phyloP scores from a whole-genome alignment of 83 land plant genomes.

The Larix sibirica region DNA sequence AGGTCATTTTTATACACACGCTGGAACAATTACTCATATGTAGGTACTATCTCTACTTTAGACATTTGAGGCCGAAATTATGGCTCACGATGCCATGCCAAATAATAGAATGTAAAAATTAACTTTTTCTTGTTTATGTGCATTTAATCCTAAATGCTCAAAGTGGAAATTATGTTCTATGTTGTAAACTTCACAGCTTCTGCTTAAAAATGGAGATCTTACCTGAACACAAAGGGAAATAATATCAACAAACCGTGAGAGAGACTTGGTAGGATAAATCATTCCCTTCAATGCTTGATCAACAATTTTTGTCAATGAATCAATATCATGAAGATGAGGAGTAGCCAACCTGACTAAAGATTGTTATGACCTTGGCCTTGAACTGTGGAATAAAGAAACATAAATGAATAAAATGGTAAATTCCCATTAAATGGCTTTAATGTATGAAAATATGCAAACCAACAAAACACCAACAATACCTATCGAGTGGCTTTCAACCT shows the following conservation, averaged over 20 bases:
- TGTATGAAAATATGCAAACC: constrained; percentile 1
- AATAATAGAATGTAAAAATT: neutral
- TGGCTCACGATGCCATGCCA: constrained; percentile 61
- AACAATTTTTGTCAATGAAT: constrained; percentile 83
- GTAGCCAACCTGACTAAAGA: constrained; percentile 89
- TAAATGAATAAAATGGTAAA: neutral
- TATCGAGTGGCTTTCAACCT: constrained; percentile 81
- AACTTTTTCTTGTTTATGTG: neutral
- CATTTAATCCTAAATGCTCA: neutral
- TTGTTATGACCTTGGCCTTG: constrained; percentile 68
- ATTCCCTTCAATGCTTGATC: constrained; percentile 79
- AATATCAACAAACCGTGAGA: constrained; percentile 86
- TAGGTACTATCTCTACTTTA: constrained; percentile 22
- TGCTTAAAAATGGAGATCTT: neutral
- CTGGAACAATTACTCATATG: no score
- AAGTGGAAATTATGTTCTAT: neutral
- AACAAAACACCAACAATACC: constrained; percentile 34
- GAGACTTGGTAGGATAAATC: constrained; percentile 87
- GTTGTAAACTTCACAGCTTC: neutral
- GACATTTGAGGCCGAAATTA: constrained; percentile 82
- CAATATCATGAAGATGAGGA: constrained; percentile 91
- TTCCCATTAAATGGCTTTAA: neutral
- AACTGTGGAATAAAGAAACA: constrained; percentile 39
- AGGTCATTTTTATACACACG: no score
- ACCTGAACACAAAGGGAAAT: constrained; percentile 92